phyloP scores from a whole-genome alignment of 805 yeast genomes.

The Wickerhamomyces chaumierensis region DNA sequence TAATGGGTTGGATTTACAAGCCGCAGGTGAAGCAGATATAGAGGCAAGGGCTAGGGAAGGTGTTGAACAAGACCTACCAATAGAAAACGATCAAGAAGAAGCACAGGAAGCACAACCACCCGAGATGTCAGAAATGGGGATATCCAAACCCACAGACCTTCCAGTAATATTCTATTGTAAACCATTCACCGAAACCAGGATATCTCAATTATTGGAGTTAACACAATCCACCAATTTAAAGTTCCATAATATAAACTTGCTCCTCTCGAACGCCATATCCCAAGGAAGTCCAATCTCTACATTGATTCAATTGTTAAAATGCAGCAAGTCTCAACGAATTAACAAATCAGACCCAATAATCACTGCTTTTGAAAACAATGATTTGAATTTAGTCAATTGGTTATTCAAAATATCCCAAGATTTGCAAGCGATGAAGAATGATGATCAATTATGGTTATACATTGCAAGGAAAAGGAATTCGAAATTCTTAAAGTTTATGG shows the following conservation, averaged over 20 bases:
- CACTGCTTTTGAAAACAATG: slow-evolving; percentile 5
- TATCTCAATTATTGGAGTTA: slow-evolving; percentile 3
- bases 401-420: slow-evolving; percentile 5
- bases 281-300: not conserved
- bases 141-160: not conserved
- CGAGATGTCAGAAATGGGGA: not conserved
- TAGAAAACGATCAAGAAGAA: not conserved
- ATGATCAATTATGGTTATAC: slow-evolving; percentile 13
- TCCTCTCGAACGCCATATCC: slow-evolving; percentile 5
- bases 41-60: no score
- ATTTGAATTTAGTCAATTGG: slow-evolving; percentile 10
- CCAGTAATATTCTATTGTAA: slow-evolving; percentile 4
- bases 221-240: slow-evolving; percentile 3
- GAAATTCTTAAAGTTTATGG: slow-evolving; percentile 6
- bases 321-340: slow-evolving; percentile 4
- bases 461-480: slow-evolving; percentile 4
- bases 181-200: slow-evolving; percentile 2
- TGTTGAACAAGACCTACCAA: no score
- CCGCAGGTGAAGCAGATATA: no score
- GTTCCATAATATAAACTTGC: slow-evolving; percentile 4
- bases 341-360: slow-evolving; percentile 9
- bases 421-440: slow-evolving; percentile 3
- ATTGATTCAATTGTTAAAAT: slow-evolving; percentile 3
- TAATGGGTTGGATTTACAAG: no score
- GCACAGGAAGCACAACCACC: slow-evolving; percentile 4